These are phyloP conservation scores for Kodamaea ohmeri DNA, from an alignment of 1,139 yeast genomes.

Conservation along the genomic window DNA sequence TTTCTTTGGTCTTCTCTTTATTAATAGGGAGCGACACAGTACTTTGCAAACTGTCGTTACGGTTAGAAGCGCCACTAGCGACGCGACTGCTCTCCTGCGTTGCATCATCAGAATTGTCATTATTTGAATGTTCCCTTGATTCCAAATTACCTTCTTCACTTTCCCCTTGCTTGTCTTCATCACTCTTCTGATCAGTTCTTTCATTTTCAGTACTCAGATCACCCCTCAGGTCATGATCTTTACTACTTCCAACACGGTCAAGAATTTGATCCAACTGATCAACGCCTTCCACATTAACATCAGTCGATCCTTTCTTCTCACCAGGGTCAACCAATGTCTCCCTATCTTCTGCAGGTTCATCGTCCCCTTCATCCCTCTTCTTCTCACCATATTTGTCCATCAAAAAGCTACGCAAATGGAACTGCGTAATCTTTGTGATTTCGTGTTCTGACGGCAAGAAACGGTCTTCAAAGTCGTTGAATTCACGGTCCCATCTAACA, in stretches of 20 bases:
- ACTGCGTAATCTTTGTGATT: conserved; percentile 85
- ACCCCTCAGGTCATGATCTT: conserved; percentile 2
- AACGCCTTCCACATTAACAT: background rate
- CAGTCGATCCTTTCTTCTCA: background rate
- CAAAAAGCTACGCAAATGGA: conserved; percentile 76
- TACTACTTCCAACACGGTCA: background rate
- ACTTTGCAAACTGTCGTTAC: too few species aligned
- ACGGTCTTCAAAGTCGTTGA: conserved; percentile 73
- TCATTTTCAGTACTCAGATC: background rate
- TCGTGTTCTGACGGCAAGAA: conserved; percentile 92
- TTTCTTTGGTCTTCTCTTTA: conserved; percentile 18
- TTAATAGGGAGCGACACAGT: conserved; percentile 11
- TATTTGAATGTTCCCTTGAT: too few species aligned
- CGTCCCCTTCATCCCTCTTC: conserved; percentile 1
- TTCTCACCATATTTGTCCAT: conserved; percentile 40
- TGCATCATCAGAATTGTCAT: too few species aligned
- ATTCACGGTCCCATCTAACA: conserved; percentile 84
- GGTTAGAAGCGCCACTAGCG: too few species aligned
- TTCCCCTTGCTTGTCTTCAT: background rate
- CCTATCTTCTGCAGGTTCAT: conserved; percentile 14
- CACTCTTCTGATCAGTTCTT: background rate
- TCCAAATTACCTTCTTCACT: background rate
- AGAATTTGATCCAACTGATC: background rate
- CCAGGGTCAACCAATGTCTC: conserved; percentile 1
- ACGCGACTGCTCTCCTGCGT: too few species aligned